Base-by-base conservation (phyloP, 257 asterid genomes). In the Leptodermis oblonga region DNA sequence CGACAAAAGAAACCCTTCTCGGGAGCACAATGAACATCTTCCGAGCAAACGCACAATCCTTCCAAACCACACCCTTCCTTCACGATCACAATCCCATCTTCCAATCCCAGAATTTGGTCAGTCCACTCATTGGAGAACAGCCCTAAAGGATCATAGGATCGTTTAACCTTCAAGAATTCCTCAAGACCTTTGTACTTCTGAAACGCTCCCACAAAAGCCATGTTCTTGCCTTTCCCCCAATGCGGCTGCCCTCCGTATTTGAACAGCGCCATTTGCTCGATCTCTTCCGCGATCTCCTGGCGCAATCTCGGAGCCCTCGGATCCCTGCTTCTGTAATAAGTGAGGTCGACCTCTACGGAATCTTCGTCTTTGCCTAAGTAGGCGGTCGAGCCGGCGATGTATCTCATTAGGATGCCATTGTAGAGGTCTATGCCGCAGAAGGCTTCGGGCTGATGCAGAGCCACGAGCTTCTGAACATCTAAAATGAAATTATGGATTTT, bases 111-210 rank as follows among this genome's bases (percentile, higher is more conserved):
- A 55, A 69, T 42, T 69, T 69, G 55, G 39, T 69, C 30, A 25
- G 73, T 69, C 73, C 73, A 69, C 20, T 56, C 73, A 69, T 62
- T 69, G 5, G 73, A 69, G 37, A 69, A 69, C 37, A 69, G 4
- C 58, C 73, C 73, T 25, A 56, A 26, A 5, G 67, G 58, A 69
- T 69, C 73, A 69, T 39, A 69, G 5, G 4, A 13, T 7, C 30
- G 20, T 13, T 69, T 69, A 0, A 69, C 67, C 22, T 41, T 59
- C 46, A 69, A 69, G 13, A 56, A 69, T 3, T 56, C 67, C 56
- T 10, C 15, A 14, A 67, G 41, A 26, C 30, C 22, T 6, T 69
- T 26, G n/a, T 69, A 69, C 43, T 58, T 69, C 0, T 55, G 56
- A 5, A 69, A 41, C 15, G 45, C 33, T 54, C 67, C 67, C 2